Conservation (phyloP, 176 grass and related monocot genomes). For the Dactylis glomerata region DNA sequence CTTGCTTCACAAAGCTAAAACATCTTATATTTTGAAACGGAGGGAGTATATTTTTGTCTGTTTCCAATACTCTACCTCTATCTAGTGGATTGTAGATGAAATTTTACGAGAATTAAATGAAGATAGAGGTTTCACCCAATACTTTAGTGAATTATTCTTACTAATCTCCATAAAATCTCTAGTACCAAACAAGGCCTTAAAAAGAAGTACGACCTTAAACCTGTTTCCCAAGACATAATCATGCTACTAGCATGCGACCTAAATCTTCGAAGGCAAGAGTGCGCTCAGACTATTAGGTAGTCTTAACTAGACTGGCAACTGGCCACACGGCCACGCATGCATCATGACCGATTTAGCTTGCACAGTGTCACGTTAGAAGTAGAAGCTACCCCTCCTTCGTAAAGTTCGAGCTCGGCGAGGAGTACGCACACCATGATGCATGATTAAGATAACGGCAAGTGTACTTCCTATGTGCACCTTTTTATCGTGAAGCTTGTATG, state of each 20-base stretch:
- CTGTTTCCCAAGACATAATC: not conserved
- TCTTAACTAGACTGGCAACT: not conserved
- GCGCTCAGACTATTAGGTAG: constrained; percentile 5
- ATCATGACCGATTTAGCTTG: not conserved
- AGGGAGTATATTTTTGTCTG: too few species aligned
- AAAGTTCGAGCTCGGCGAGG: not conserved
- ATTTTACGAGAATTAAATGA: too few species aligned
- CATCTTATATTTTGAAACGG: too few species aligned
- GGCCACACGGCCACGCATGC: not conserved
- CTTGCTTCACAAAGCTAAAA: too few species aligned
- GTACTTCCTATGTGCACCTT: not conserved
- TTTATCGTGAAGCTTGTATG: not conserved
- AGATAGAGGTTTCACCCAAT: too few species aligned
- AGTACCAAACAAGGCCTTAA: too few species aligned
- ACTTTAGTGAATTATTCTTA: too few species aligned
- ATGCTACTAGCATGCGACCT: constrained; percentile 3
- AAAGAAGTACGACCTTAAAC: not conserved
- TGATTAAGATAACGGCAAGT: not conserved
- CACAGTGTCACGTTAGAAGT: not conserved
- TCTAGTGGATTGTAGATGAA: too few species aligned
- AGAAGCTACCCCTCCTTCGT: not conserved
- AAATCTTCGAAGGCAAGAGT: constrained; percentile 38
- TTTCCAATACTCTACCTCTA: too few species aligned
- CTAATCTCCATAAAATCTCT: too few species aligned
- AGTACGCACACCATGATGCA: not conserved